Conservation (phyloP, 768 basidiomycete genomes). For the Myochromella boudieri region DNA sequence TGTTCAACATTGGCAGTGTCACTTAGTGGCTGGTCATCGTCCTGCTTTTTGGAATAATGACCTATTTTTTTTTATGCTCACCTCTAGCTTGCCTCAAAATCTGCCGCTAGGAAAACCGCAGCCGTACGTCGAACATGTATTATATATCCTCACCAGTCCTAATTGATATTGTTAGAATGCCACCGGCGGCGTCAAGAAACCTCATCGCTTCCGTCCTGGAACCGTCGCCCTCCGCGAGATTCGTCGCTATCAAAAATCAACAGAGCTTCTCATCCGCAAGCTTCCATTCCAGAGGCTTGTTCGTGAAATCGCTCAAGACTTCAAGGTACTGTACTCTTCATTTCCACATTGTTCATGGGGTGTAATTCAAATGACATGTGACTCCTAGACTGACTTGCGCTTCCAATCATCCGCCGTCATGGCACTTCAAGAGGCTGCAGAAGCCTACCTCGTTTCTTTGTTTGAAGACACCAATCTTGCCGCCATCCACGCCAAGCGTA, state of each 20-base stretch:
- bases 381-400: constrained; percentile 20
- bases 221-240: constrained; percentile 88
- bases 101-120: constrained; percentile 17
- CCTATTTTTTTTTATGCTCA: background rate
- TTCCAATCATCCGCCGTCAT: constrained; percentile 25
- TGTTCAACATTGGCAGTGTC: no score
- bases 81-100: constrained; percentile 18
- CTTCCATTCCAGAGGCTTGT: constrained; percentile 85
- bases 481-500: constrained; percentile 22
- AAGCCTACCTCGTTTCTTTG: constrained; percentile 22
- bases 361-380: background rate
- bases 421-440: constrained; percentile 22
- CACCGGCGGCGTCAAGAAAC: constrained; percentile 19
- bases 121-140: constrained; percentile 15
- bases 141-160: background rate
- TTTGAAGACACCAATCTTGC: constrained; percentile 22
- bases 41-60: no score
- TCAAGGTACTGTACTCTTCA: constrained; percentile 48
- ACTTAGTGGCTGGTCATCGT: no score
- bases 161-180: constrained; percentile 5
- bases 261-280: constrained; percentile 82
- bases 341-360: background rate
- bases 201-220: constrained; percentile 72
- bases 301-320: constrained; percentile 70
- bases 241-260: constrained; percentile 80